Evolutionary conservation across 441 rosid species (phyloP).

Genomic region (Bruguiera hainesii): DNA sequence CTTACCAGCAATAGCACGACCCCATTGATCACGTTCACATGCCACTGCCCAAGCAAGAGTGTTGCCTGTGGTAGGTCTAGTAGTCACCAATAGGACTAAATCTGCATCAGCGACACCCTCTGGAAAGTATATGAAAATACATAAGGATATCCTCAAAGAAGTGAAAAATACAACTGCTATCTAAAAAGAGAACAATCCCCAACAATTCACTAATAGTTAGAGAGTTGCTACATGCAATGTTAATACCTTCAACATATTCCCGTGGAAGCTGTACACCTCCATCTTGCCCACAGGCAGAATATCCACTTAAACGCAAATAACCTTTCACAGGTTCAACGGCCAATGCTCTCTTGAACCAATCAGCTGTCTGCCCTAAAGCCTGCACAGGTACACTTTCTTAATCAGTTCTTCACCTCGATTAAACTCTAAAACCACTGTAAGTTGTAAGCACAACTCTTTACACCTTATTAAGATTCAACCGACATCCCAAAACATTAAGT

Average conservation of each 20-base stretch:
- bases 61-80: slow-evolving; percentile 99
- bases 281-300: slow-evolving; percentile 99
- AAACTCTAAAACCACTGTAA: background rate
- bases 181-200: slow-evolving; percentile 3
- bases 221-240: slow-evolving; percentile 13
- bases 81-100: slow-evolving; percentile 91
- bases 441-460: background rate
- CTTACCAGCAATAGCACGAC: slow-evolving; percentile 97
- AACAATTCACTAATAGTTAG: slow-evolving; percentile 13
- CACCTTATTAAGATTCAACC: background rate
- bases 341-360: slow-evolving; percentile 89
- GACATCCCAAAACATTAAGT: background rate
- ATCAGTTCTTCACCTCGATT: slow-evolving; percentile 20
- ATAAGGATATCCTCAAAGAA: slow-evolving; percentile 3
- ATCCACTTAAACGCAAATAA: slow-evolving; percentile 92
- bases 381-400: slow-evolving; percentile 32
- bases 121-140: slow-evolving; percentile 29
- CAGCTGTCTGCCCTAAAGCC: slow-evolving; percentile 98
- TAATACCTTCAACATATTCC: slow-evolving; percentile 85
- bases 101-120: slow-evolving; percentile 92
- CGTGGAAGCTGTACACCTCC: slow-evolving; percentile 99
- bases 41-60: slow-evolving; percentile 99
- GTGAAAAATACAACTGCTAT: background rate
- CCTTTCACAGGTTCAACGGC: slow-evolving; percentile 99
- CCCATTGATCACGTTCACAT: slow-evolving; percentile 99